Percentiles rank a stretch among this genome's conserved stretches.
Evolutionary conservation across 192 early-diverging fungal genomes (phyloP).

Genomic region (Coemansia sp.): DNA sequence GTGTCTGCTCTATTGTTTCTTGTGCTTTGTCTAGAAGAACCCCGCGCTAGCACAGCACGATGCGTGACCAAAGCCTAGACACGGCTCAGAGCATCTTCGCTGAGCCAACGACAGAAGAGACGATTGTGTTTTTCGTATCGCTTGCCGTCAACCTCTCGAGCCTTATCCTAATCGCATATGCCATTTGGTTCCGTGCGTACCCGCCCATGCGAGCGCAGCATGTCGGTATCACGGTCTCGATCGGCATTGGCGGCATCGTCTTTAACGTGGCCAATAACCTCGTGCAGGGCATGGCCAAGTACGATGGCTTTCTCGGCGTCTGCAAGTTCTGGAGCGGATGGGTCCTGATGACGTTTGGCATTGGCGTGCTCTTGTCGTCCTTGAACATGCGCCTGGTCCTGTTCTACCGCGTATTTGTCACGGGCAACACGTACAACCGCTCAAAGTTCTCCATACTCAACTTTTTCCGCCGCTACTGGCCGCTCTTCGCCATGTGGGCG

Average conservation of each 20-base stretch:
- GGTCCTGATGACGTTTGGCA: constrained; percentile 35
- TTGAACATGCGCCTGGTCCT: constrained; percentile 42
- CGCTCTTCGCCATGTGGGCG: constrained; percentile 33
- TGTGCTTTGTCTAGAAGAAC: not conserved
- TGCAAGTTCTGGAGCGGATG: constrained; percentile 41
- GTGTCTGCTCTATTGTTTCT: not conserved
- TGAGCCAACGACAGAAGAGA: constrained; percentile 36
- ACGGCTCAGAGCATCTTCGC: constrained; percentile 38
- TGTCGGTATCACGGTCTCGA: constrained; percentile 38
- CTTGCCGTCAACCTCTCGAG: constrained; percentile 28
- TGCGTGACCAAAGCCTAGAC: constrained; percentile 14
- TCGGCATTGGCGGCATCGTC: constrained; percentile 35
- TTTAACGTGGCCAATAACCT: constrained; percentile 44
- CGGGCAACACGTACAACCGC: constrained; percentile 25
- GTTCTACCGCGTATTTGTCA: constrained; percentile 42
- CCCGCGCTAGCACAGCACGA: constrained; percentile 1
- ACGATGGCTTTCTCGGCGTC: constrained; percentile 30
- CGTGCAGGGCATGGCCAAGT: constrained; percentile 41
- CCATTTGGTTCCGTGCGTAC: constrained; percentile 25
- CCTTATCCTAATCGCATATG: constrained; percentile 33
- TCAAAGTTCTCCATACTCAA: constrained; percentile 12
- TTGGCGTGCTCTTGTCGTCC: constrained; percentile 20
- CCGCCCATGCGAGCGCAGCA: constrained; percentile 48
- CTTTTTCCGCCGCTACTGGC: constrained; percentile 43
- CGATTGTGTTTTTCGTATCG: constrained; percentile 27